phyloP scores from a whole-genome alignment of 2,329 filamentous ascomycete genomes.

The Mollisia scopiformis region DNA sequence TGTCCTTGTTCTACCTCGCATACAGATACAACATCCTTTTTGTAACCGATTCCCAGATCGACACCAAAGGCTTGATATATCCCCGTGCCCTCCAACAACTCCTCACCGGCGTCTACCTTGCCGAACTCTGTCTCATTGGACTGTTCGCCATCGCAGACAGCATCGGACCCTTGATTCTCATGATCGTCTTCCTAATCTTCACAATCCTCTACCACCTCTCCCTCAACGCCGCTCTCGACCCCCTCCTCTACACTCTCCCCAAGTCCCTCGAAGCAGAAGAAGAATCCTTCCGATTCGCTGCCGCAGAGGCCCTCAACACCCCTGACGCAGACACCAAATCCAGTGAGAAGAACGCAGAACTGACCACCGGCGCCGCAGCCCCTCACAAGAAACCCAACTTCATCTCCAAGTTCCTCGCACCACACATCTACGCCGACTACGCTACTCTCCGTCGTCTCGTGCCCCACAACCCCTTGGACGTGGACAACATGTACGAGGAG shows the following conservation, averaged over 20 bases:
- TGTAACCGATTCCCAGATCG: conserved; percentile 79
- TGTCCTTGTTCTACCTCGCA: conserved; percentile 81
- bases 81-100: conserved; percentile 73
- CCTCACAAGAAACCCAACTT: conserved; percentile 57
- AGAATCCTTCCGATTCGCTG: conserved; percentile 40
- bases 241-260: conserved; percentile 78
- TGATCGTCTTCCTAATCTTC: conserved; percentile 77
- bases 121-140: conserved; percentile 67
- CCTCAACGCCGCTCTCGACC: conserved; percentile 73
- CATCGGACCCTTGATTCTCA: conserved; percentile 71
- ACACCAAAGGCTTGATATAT: conserved; percentile 88
- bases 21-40: conserved; percentile 92
- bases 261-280: conserved; percentile 68
- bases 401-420: conserved; percentile 72
- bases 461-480: conserved; percentile 51
- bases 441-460: conserved; percentile 69
- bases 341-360: conserved; percentile 30
- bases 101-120: conserved; percentile 64
- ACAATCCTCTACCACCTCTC: conserved; percentile 76
- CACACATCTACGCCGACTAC: conserved; percentile 78
- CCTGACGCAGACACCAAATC: conserved; percentile 11
- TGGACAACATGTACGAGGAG: conserved; percentile 60
- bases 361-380: conserved; percentile 30
- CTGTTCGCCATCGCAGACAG: conserved; percentile 74
- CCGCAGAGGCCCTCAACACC: conserved; percentile 26